Base-by-base conservation (phyloP, 2,329 filamentous ascomycete genomes). In the Fusarium cicatricum region DNA sequence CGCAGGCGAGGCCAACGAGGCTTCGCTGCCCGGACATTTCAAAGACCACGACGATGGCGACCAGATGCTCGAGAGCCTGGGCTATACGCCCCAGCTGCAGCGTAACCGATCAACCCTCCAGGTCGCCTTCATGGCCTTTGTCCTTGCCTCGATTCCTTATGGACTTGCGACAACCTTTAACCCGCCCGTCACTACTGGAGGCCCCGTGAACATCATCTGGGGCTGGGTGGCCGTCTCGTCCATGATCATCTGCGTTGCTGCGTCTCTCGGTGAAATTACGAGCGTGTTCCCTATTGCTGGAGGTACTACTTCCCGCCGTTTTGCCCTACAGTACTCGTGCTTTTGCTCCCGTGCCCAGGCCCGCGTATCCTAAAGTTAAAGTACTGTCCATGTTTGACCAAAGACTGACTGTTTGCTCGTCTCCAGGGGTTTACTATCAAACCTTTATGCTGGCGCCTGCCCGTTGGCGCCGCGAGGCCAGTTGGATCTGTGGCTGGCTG, bases 251-350 rank as follows among this genome's bases (percentile, higher is more conserved):
- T 90, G 87, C 71, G 87, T 92, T 28, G 89, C 89, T 26, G 78
- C 83, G 3, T 90, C 87, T 16, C 80, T 91, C 26, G 87, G 86
- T 62, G 89, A 92, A 75, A 90, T 92, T 69, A 90, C 88, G 55
- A 89, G 85, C 65, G 86, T 90, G 33, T 91, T 89, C 68, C 89
- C 89, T 17, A 91, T 88, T n/a, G 86, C 87, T 44, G 89, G 89
- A 68, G 89, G 89, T 71, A 74, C 64, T 66, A n/a, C n/a, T n/a
- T n/a, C n/a, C n/a, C n/a, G n/a, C n/a, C n/a, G n/a, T n/a, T n/a
- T n/a, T n/a, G n/a, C n/a, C n/a, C n/a, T n/a, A n/a, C n/a, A n/a
- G n/a, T n/a, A n/a, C n/a, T n/a, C n/a, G n/a, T n/a, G n/a, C n/a
- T n/a, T n/a, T n/a, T n/a, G n/a, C n/a, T n/a, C n/a, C n/a, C n/a